Base-by-base conservation (phyloP, 495 filamentous ascomycete species). In the Podospora pseudopauciseta region DNA sequence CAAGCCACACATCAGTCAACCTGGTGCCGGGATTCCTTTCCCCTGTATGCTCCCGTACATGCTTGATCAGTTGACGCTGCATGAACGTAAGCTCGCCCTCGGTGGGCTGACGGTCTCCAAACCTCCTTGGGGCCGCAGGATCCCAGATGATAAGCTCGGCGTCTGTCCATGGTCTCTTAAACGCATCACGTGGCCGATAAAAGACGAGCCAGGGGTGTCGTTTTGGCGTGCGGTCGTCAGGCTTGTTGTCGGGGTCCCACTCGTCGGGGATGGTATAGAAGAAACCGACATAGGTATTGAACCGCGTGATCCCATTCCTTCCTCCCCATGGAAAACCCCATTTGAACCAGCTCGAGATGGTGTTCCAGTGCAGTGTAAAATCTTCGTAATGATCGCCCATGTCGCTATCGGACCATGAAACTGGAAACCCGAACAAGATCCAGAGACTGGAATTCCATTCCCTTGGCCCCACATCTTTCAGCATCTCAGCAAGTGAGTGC, bases 71-170 rank as follows among this genome's bases (percentile, higher is more conserved):
- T 26, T 70, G 67, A 16, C 75, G 78, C 63, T 84, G 82, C 73
- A 81, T 79, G 32, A 75, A 68, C n/a, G 75, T 65, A 15, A 84
- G 73, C 15, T 76, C 76, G 4, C 66, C 65, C 16, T 76, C 73
- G 0, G 55, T 56, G 0, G 66, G 63, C 0, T 5, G 18, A 5
- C 66, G 49, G 18, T 65, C 27, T 0, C 72, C 66, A 56, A 71
- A 74, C 27, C 70, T 75, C 1, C 70, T 66, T 0, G 39, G 53
- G 15, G 75, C 77, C 1, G 70, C 63, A 9, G 75, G 59, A 66
- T 84, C 82, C 82, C 82, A 84, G 65, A 84, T 80, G 56, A 84
- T 78, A n/a, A 84, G 54, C 65, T 84, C 81, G 15, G 74, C 18
- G 3, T 30, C 73, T 15, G 0, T 30, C 28, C 66, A 76, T 5